These are phyloP conservation scores for Colletotrichum filicis DNA, from an alignment of 2,329 filamentous ascomycete genomes.

Conservation along the genomic window DNA sequence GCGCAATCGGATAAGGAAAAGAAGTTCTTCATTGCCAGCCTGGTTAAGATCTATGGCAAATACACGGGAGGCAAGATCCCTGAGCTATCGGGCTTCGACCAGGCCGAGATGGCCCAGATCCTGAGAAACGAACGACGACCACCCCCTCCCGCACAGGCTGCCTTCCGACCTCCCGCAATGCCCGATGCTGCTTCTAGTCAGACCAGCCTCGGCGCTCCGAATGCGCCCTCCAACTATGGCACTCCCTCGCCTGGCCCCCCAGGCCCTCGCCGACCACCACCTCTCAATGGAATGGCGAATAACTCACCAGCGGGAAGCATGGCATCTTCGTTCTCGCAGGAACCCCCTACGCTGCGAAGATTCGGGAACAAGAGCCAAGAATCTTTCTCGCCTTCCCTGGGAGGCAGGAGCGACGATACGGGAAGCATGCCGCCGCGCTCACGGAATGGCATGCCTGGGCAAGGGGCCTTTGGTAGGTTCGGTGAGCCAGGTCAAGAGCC, in stretches of 20 bases:
- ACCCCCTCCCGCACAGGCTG: constrained; percentile 37
- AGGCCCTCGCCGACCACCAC: constrained; percentile 28
- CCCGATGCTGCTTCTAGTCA: constrained; percentile 36
- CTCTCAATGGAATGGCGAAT: constrained; percentile 33
- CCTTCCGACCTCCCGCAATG: constrained; percentile 22
- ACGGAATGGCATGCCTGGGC: constrained; percentile 59
- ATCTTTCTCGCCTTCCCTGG: constrained; percentile 61
- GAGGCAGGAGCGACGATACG: constrained; percentile 61
- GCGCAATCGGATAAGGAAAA: constrained; percentile 95
- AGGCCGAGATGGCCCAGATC: constrained; percentile 80
- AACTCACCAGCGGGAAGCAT: constrained; percentile 62
- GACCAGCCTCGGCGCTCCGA: constrained; percentile 35
- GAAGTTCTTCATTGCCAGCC: constrained; percentile 96
- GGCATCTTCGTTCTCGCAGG: constrained; percentile 58
- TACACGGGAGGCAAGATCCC: constrained; percentile 91
- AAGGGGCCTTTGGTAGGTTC: constrained; percentile 51
- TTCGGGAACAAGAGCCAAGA: constrained; percentile 69
- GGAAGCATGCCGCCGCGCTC: constrained; percentile 63
- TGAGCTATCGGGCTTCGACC: constrained; percentile 84
- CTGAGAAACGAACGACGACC: constrained; percentile 66
- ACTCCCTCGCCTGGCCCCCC: constrained; percentile 42
- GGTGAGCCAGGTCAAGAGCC: constrained; percentile 39
- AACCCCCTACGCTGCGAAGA: constrained; percentile 57
- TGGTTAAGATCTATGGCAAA: constrained; percentile 96
- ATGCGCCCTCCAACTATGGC: constrained; percentile 45